A percentile compares a stretch with the other conserved stretches of the same genome.
Evolutionary conservation across 2,329 filamentous ascomycete species (phyloP).

Genomic region (Ophiostoma tasmaniense): DNA sequence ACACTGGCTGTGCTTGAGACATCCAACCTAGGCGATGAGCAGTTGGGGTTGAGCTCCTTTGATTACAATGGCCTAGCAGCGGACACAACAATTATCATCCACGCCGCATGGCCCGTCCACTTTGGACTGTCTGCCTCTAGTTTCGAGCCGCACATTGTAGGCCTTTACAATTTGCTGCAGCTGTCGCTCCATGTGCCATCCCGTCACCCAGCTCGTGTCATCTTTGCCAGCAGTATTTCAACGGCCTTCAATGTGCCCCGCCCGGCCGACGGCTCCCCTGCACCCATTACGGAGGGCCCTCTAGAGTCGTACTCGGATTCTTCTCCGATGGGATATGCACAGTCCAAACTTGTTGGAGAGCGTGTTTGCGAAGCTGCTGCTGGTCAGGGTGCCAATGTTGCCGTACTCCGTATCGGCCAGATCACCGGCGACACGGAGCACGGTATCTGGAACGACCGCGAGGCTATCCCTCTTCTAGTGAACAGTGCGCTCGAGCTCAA

Average conservation of each 20-base stretch:
- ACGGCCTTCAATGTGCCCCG: constrained; percentile 15
- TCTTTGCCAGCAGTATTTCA: constrained; percentile 21
- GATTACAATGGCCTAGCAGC: constrained; percentile 25
- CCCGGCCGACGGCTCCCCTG: neutral
- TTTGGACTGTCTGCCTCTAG: constrained; percentile 40
- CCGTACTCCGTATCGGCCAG: constrained; percentile 41
- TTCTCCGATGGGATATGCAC: constrained; percentile 15
- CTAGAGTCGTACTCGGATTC: constrained; percentile 6
- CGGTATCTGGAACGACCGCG: constrained; percentile 43
- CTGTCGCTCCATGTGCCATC: constrained; percentile 24
- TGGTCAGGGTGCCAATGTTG: constrained; percentile 18
- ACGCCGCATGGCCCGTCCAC: constrained; percentile 43
- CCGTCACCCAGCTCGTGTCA: constrained; percentile 13
- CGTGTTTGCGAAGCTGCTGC: constrained; percentile 17
- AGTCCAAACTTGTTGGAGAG: constrained; percentile 19
- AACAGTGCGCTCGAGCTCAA: constrained; percentile 36
- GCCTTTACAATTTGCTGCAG: constrained; percentile 33
- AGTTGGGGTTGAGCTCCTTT: constrained; percentile 30
- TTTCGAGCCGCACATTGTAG: constrained; percentile 38
- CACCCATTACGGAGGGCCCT: constrained; percentile 12
- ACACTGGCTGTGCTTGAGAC: constrained; percentile 17
- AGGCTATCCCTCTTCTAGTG: constrained; percentile 45
- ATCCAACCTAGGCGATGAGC: constrained; percentile 10
- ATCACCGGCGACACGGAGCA: constrained; percentile 39
- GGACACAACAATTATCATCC: constrained; percentile 35